phyloP scores from a whole-genome alignment of 441 rosid species.

The Daphne laureola region DNA sequence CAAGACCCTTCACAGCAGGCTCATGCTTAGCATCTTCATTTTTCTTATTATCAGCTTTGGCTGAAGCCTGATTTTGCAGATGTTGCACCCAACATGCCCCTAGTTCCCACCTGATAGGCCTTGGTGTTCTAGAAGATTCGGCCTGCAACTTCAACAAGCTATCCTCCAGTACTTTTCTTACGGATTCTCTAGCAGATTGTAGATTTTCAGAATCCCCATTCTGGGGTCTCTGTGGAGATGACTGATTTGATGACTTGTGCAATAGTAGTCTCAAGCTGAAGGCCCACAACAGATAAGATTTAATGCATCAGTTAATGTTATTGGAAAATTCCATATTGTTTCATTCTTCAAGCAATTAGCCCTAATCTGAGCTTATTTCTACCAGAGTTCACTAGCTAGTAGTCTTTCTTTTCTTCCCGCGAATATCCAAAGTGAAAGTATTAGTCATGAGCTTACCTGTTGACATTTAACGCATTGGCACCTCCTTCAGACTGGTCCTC shows the following conservation, averaged over 20 bases:
- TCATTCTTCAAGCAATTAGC: too few species aligned
- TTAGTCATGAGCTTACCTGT: slow-evolving; percentile 36
- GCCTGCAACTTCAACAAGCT: slow-evolving; percentile 58
- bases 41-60: slow-evolving; percentile 64
- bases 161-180: slow-evolving; percentile 49
- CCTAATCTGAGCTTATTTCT: too few species aligned
- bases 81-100: slow-evolving; percentile 90
- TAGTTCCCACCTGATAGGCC: slow-evolving; percentile 72
- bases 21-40: slow-evolving; percentile 65
- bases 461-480: slow-evolving; percentile 69
- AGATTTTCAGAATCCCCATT: slow-evolving; percentile 47
- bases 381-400: too few species aligned
- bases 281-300: not conserved
- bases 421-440: not conserved
- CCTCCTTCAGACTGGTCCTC: slow-evolving; percentile 86
- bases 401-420: too few species aligned
- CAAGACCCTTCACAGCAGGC: slow-evolving; percentile 72
- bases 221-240: slow-evolving; percentile 50
- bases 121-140: slow-evolving; percentile 36
- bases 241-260: slow-evolving; percentile 55
- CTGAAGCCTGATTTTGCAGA: slow-evolving; percentile 69
- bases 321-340: too few species aligned
- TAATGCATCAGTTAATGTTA: slow-evolving; percentile 12
- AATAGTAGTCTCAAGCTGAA: slow-evolving; percentile 70
- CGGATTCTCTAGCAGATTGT: slow-evolving; percentile 38